phyloP scores from a whole-genome alignment of 1,284 basidiomycete genomes.

The Moesziomyces sp. region DNA sequence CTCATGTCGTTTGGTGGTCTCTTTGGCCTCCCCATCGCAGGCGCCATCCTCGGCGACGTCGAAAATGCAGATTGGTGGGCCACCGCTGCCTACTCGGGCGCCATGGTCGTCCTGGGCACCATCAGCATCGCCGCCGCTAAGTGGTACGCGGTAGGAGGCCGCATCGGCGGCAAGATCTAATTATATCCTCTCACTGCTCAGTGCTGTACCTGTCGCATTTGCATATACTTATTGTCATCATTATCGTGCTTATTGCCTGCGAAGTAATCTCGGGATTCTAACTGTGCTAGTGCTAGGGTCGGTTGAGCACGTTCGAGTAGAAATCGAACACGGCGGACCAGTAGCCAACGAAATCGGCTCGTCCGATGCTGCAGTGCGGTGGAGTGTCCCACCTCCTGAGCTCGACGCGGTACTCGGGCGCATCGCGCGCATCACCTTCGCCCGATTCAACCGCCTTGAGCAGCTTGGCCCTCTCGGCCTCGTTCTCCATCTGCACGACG shows the following conservation, averaged over 20 bases:
- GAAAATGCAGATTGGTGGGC: conserved; percentile 34
- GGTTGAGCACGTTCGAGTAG: conserved; percentile 29
- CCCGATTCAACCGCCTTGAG: conserved; percentile 1
- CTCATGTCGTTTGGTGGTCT: conserved; percentile 43
- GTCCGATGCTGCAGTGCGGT: conserved; percentile 54
- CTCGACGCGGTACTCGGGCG: conserved; percentile 28
- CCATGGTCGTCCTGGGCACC: conserved; percentile 24
- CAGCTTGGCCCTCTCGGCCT: conserved; percentile 11
- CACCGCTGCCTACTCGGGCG: conserved; percentile 14
- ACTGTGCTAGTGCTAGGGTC: background rate
- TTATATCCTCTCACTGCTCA: background rate
- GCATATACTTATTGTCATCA: too few relatives aligned
- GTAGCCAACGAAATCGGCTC: conserved; percentile 55
- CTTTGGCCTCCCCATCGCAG: conserved; percentile 42
- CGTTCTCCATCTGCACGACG: conserved; percentile 40
- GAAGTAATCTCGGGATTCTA: too few relatives aligned
- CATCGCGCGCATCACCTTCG: background rate
- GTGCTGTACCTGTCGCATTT: background rate
- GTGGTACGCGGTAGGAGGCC: conserved; percentile 31
- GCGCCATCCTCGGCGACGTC: conserved; percentile 38
- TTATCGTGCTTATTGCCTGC: too few relatives aligned
- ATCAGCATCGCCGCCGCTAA: conserved; percentile 15
- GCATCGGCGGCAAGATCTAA: conserved; percentile 35
- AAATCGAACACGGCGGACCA: conserved; percentile 50
- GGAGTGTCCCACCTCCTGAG: conserved; percentile 54